Conservation (phyloP, 805 yeast species). For the Nakazawaea molendinolei region DNA sequence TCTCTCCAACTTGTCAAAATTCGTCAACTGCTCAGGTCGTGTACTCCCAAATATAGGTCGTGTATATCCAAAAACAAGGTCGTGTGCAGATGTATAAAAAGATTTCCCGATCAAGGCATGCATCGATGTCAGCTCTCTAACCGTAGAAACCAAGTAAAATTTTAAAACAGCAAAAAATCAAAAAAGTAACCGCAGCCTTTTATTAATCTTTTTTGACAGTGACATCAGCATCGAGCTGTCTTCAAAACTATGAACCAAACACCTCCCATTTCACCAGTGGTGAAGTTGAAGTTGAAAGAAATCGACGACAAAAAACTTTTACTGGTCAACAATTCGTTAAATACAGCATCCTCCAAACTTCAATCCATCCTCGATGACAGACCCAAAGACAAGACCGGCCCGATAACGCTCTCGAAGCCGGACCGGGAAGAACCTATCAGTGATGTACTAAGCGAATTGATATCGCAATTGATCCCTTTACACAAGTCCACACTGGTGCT, state of each 20-base stretch:
- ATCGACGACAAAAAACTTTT: conserved; percentile 4
- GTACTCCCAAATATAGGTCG: too few species aligned
- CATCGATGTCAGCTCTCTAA: not conserved
- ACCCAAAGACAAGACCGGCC: not conserved
- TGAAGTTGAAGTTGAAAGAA: conserved; percentile 9
- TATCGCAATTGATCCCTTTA: conserved; percentile 6
- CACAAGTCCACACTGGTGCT: conserved; percentile 1
- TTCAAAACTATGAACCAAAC: conserved; percentile 10
- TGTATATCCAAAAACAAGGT: too few species aligned
- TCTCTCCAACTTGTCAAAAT: conserved; percentile 1
- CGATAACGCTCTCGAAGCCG: not conserved
- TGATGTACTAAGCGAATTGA: not conserved
- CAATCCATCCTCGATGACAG: conserved; percentile 3
- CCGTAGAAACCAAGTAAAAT: conserved; percentile 1
- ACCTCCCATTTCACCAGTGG: conserved; percentile 13
- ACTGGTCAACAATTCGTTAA: not conserved
- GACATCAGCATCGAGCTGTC: not conserved
- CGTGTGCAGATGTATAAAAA: too few species aligned
- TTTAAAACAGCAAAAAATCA: conserved; percentile 1
- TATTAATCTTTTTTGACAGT: too few species aligned
- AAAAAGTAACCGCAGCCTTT: not conserved
- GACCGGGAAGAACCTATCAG: conserved; percentile 2
- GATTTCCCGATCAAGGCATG: too few species aligned
- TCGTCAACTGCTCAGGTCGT: not conserved
- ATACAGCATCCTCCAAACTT: conserved; percentile 4